Evolutionary conservation across 139 green algal species (phyloP), one percentile per base, ranked within the genome.

Genomic region (Chlamydomonas schloesseri): DNA sequence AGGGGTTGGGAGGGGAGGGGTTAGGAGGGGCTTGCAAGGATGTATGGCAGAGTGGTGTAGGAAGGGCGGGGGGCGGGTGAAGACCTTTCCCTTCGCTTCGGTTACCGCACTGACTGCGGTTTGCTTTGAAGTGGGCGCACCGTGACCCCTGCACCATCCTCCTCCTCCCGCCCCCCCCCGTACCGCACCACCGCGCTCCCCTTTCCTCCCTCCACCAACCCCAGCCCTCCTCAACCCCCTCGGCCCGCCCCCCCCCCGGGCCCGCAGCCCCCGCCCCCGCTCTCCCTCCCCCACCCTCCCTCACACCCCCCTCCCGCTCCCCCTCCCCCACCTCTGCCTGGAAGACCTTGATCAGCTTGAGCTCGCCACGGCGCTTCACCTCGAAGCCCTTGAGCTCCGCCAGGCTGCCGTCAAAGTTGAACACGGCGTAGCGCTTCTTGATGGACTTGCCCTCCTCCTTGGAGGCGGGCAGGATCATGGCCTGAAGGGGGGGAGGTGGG

Each of bases 301-400:
- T 69, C 24, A 31, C 28, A 42, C 57, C 18, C 24, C 9, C 34
- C n/a, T n/a, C 50, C 34, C 62, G n/a, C 36, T 31, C 74, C 50
- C 36, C 46, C 73, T 31, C 73, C 42, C 28, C 37, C 69, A 92
- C 89, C 88, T 96, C 93, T 2, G 91, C 94, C 94, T 99, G 97
- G 91, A 99, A 99, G 31, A 97, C 90, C 93, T 99, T 99, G 91
- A 99, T 98, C 15, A 99, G 94, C 94, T 99, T 99, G 23, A 99
- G 95, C 96, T 99, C 98, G 4, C 98, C 98, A 28, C 98, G 93
- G 1, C 98, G 93, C 93, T 99, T 99, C 29, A 99, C 89, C 93
- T 98, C 95, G 91, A 99, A 99, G 24, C 97, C 95, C 92, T 99
- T 99, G 62, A 99, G 93, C 90, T 99, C 97, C 28, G 96, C 97